Percentiles rank a stretch among this genome's conserved stretches.
phyloP scores from a whole-genome alignment of 2,329 filamentous ascomycete species.

The Orbilia ellipsospora region DNA sequence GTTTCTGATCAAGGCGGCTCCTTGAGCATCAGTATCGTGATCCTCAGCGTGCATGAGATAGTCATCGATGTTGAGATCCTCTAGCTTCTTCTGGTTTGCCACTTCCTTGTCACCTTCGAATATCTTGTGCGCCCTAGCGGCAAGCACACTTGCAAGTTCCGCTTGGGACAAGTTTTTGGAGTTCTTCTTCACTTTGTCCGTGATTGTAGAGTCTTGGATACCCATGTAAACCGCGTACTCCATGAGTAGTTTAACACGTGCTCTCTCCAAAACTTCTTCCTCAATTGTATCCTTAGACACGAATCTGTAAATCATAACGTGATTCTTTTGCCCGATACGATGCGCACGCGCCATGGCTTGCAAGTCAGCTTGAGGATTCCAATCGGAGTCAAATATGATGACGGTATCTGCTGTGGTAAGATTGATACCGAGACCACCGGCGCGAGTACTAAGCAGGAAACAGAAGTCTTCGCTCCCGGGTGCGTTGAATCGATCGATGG shows the following conservation, averaged over 20 bases:
- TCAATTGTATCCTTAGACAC: constrained; percentile 99
- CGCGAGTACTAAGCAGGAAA: constrained; percentile 92
- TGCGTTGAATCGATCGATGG: constrained; percentile 99
- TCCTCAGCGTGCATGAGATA: constrained; percentile 97
- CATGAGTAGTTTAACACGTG: constrained; percentile 95
- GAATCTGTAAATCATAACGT: constrained; percentile 94
- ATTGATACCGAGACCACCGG: constrained; percentile 98
- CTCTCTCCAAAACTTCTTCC: constrained; percentile 94
- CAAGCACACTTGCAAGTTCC: constrained; percentile 84
- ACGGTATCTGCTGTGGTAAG: constrained; percentile 99
- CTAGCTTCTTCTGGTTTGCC: constrained; percentile 93
- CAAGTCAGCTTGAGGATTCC: constrained; percentile 98
- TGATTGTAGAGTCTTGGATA: constrained; percentile 91
- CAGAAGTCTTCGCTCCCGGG: constrained; percentile 95
- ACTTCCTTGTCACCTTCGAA: constrained; percentile 80
- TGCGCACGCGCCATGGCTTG: constrained; percentile 99
- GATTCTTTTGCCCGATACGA: constrained; percentile 94
- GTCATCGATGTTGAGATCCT: constrained; percentile 96
- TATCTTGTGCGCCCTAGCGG: constrained; percentile 94
- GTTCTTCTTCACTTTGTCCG: constrained; percentile 83
- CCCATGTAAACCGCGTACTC: constrained; percentile 97
- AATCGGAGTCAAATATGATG: constrained; percentile 96
- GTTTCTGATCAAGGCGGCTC: constrained; percentile 91
- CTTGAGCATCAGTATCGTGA: constrained; percentile 82
- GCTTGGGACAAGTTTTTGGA: constrained; percentile 47